Evolutionary conservation across 331 rosid species (phyloP).

Genomic region (Quercus phellos): DNA sequence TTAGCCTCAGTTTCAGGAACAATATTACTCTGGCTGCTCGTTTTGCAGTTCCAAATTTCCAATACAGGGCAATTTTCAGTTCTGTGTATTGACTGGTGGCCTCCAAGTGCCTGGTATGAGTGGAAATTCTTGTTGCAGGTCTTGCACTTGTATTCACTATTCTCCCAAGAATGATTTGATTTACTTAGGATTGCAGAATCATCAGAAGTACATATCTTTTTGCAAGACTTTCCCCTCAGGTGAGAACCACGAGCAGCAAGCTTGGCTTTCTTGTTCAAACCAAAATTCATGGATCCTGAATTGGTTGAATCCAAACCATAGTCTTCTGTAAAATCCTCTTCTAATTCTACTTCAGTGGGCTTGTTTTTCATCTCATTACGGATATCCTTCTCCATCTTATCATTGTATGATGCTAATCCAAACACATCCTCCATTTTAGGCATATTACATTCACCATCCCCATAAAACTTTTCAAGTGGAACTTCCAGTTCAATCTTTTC

Average conservation of each 20-base stretch:
- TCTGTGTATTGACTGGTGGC: conserved; percentile 36
- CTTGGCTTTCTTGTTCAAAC: neutral
- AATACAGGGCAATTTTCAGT: neutral
- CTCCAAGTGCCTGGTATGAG: conserved; percentile 38
- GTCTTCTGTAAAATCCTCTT: neutral
- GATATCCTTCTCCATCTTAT: conserved; percentile 4
- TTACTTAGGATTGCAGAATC: conserved; percentile 9
- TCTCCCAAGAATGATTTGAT: neutral
- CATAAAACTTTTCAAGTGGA: neutral
- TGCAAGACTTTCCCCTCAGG: conserved; percentile 9
- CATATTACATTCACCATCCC: conserved; percentile 10
- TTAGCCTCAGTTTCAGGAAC: neutral
- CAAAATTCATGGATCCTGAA: conserved; percentile 9
- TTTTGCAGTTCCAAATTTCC: neutral
- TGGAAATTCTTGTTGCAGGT: conserved; percentile 27
- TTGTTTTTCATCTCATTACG: neutral
- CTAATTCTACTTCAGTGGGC: conserved; percentile 4
- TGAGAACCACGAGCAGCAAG: neutral
- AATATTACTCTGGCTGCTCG: neutral
- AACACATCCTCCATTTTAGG: conserved; percentile 9
- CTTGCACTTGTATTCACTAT: conserved; percentile 30
- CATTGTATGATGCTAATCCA: neutral
- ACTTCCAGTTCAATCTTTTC: neutral
- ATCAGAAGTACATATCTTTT: neutral
- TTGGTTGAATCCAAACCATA: conserved; percentile 1